Evolutionary conservation across 345 rosid genomes (phyloP).

Genomic region (Heritiera fomes): DNA sequence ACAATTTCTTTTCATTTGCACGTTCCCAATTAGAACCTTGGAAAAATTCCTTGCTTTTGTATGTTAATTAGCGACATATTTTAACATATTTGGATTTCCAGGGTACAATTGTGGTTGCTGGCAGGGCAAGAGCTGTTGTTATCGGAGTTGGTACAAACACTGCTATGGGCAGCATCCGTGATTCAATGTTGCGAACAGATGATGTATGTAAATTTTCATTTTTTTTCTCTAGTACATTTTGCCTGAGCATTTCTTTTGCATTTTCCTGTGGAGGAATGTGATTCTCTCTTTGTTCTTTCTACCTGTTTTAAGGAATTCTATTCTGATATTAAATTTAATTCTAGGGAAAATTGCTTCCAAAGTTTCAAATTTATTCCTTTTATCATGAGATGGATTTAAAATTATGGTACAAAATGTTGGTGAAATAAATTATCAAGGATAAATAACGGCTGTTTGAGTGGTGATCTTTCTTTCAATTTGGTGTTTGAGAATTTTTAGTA

Average conservation of each 20-base stretch:
- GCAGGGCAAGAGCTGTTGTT: constrained; percentile 96
- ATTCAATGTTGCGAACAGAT: constrained; percentile 90
- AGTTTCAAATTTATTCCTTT: constrained; percentile 14
- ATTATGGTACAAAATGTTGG: background rate
- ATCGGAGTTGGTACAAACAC: constrained; percentile 93
- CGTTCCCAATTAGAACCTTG: background rate
- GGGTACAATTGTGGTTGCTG: constrained; percentile 94
- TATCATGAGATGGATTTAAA: background rate
- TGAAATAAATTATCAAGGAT: constrained; percentile 1
- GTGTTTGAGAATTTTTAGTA: background rate
- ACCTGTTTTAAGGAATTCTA: background rate
- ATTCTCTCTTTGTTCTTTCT: background rate
- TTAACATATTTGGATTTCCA: constrained; percentile 45
- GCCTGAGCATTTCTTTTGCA: constrained; percentile 6
- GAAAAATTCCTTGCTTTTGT: constrained; percentile 7
- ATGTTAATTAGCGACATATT: constrained; percentile 15
- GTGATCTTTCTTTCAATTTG: background rate
- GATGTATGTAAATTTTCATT: constrained; percentile 58
- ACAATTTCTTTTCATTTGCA: background rate
- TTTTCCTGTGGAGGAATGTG: background rate
- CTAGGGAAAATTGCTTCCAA: background rate
- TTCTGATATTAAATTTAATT: constrained; percentile 13
- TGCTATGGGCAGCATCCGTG: constrained; percentile 98
- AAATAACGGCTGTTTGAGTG: constrained; percentile 6
- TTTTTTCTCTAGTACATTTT: background rate